phyloP scores from a whole-genome alignment of 495 filamentous ascomycete species.

The Podospora sp. region DNA sequence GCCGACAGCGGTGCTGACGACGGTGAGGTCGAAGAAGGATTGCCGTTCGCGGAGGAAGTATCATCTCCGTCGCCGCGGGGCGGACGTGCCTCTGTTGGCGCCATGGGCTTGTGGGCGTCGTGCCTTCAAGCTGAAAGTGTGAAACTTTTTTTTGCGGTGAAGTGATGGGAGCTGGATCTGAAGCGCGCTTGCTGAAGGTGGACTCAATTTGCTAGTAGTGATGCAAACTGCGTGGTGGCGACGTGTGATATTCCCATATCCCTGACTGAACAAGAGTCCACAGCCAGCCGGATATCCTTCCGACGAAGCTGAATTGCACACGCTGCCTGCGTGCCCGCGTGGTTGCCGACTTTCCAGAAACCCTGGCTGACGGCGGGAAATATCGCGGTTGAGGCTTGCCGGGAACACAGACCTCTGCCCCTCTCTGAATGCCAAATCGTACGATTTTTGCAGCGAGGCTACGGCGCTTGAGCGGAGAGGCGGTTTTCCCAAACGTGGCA shows the following conservation, averaged over 20 bases:
- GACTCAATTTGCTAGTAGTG: neutral
- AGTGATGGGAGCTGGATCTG: neutral
- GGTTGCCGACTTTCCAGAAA: neutral
- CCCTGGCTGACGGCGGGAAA: constrained; percentile 4
- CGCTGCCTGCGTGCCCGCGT: neutral
- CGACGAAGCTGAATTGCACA: neutral
- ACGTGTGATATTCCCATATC: neutral
- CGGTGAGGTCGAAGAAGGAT: neutral
- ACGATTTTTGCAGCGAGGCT: constrained; percentile 33
- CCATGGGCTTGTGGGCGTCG: constrained; percentile 11
- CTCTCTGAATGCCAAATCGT: constrained; percentile 22
- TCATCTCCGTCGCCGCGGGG: neutral
- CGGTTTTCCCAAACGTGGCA: constrained; percentile 12
- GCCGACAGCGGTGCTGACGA: constrained; percentile 19
- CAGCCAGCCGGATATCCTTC: neutral
- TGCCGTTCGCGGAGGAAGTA: neutral
- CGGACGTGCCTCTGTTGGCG: neutral
- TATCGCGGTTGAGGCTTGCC: constrained; percentile 1
- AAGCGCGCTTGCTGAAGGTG: neutral
- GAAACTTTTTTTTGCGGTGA: too few relatives aligned
- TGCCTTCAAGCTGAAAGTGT: constrained; percentile 3
- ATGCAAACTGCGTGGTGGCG: neutral
- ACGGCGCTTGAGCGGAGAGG: constrained; percentile 17
- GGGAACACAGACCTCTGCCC: constrained; percentile 5
- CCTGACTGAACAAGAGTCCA: neutral